Evolutionary conservation across 805 yeast genomes (phyloP), one percentile per base, ranked within the genome.

Genomic region (Candida germanica): DNA sequence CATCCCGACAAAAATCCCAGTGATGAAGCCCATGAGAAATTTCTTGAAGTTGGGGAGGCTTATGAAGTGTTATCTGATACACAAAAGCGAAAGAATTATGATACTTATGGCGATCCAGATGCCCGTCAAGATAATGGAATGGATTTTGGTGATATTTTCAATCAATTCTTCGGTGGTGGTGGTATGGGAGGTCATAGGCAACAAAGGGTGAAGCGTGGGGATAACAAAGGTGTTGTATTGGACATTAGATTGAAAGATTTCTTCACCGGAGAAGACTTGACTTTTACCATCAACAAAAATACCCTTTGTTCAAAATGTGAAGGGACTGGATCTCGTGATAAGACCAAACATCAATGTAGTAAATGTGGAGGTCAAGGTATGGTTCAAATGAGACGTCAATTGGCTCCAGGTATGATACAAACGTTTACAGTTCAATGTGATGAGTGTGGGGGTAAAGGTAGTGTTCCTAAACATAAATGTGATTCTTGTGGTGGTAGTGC

Each of bases 1-100:
- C 98, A 91, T 54, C 98, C 98, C 2, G 98, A 91, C 61, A 91
- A 91, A 64, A 93, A 91, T 56, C 81, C 83, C 6, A 77, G 82
- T 49, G 87, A 86, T 6, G 83, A 75, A 19, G 95, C 97, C 1
- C 88, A 86, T 46, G 81, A 83, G 33, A 81, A 77, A 61, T 93
- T 89, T 57, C 81, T 93, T 33, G 95, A 88, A 59, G 75, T 93
- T 19, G 95, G 95, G 11, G 95, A 84, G 53, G 98, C 98, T 0
- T 91, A 91, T 58, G 96, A 88, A 37, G 84, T 87, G 9, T 70
- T 88, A 43, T 73, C 78, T 46, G 87, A 87, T 54, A 56, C 73
- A 4, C 86, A 84, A 38, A 84, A 85, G 59, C 73, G 83, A 41
- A 50, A 67, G 18, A 68, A 78, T 9, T 89, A 80, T 58, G 95